These are phyloP conservation scores for Inosperma sp. DNA, from an alignment of 768 basidiomycete species.

Conservation along the genomic window DNA sequence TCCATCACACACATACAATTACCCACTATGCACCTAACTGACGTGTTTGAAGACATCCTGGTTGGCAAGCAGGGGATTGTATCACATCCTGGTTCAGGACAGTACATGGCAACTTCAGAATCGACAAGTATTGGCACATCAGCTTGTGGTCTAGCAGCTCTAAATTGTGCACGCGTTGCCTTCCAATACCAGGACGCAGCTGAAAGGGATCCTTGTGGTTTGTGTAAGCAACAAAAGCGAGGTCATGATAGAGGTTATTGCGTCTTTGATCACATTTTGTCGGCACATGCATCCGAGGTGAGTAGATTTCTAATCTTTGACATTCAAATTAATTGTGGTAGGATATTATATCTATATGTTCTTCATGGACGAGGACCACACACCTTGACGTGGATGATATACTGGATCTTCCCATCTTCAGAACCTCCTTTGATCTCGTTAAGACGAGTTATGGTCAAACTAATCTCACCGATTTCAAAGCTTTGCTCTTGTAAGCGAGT, in stretches of 20 bases:
- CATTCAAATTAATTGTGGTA: constrained; percentile 20
- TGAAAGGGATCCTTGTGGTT: constrained; percentile 12
- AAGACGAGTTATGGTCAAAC: constrained; percentile 39
- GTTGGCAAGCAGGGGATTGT: constrained; percentile 36
- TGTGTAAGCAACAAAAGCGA: not conserved
- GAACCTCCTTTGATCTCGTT: constrained; percentile 42
- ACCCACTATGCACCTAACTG: not conserved
- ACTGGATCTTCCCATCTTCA: constrained; percentile 21
- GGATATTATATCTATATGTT: constrained; percentile 56
- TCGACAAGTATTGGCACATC: constrained; percentile 39
- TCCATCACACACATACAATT: not conserved
- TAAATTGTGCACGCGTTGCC: constrained; percentile 57
- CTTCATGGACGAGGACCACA: constrained; percentile 45
- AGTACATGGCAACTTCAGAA: constrained; percentile 34
- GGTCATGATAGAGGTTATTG: constrained; percentile 1
- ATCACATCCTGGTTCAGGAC: constrained; percentile 49
- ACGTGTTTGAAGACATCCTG: constrained; percentile 18
- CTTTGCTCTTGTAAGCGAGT: constrained; percentile 34
- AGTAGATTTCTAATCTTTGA: not conserved
- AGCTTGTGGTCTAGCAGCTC: constrained; percentile 61
- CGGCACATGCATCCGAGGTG: constrained; percentile 13
- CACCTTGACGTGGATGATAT: constrained; percentile 15
- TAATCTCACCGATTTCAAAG: constrained; percentile 13
- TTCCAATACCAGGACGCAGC: constrained; percentile 33
- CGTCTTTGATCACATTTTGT: constrained; percentile 6